Percentiles rank a stretch among this genome's conserved stretches.
Conservation (phyloP, 306 rosid species). For the Abrus precatorius region DNA sequence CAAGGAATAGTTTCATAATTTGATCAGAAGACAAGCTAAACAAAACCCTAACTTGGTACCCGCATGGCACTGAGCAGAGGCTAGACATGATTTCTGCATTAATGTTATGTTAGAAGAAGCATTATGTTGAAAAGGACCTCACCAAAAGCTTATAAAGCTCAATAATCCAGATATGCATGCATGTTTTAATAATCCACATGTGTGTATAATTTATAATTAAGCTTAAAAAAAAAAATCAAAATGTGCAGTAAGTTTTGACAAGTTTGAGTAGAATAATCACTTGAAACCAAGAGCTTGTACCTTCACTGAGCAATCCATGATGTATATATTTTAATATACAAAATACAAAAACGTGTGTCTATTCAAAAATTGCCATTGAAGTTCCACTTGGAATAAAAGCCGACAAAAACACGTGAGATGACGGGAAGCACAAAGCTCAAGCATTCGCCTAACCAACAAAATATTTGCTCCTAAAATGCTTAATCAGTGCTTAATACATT, state of each 20-base stretch:
- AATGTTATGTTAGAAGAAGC: constrained; percentile 45
- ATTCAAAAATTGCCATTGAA: constrained; percentile 45
- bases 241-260: constrained; percentile 44
- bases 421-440: constrained; percentile 65
- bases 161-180: constrained; percentile 36
- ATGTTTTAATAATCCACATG: no score
- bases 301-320: constrained; percentile 24
- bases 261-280: constrained; percentile 33
- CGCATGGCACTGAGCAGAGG: constrained; percentile 35
- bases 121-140: constrained; percentile 21
- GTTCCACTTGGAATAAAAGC: constrained; percentile 48
- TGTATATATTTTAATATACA: constrained; percentile 25
- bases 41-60: constrained; percentile 51
- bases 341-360: constrained; percentile 32
- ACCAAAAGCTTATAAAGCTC: constrained; percentile 35
- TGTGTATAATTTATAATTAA: background rate
- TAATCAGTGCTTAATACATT: constrained; percentile 7
- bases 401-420: constrained; percentile 69
- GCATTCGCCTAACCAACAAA: constrained; percentile 60
- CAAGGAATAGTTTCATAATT: constrained; percentile 30
- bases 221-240: constrained; percentile 27
- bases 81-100: constrained; percentile 44
- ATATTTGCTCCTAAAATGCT: constrained; percentile 32
- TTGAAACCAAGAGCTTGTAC: constrained; percentile 46
- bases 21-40: constrained; percentile 34